phyloP scores from a whole-genome alignment of 129 eudicot genomes.

The Ambrosia artemisiifolia region DNA sequence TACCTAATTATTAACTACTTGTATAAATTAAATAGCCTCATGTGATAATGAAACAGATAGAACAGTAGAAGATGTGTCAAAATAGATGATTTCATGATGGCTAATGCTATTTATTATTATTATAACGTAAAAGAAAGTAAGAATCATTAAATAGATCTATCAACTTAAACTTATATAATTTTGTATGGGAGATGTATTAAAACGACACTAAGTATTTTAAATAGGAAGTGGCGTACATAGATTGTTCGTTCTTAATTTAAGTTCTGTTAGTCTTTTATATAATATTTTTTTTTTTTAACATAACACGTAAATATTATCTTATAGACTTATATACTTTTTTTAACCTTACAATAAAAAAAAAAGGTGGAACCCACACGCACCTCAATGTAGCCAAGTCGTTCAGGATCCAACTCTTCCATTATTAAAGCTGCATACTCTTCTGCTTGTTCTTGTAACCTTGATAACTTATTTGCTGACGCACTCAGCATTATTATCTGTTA shows the following conservation, averaged over 20 bases:
- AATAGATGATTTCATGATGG: not conserved
- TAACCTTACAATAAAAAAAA: slow-evolving; percentile 10
- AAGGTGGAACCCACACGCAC: slow-evolving; percentile 37
- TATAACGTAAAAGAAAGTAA: not conserved
- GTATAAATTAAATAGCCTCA: slow-evolving; percentile 10
- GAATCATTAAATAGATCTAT: slow-evolving; percentile 4
- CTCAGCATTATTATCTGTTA: slow-evolving; percentile 86
- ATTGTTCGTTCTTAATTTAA: not conserved
- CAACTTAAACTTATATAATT: slow-evolving; percentile 6
- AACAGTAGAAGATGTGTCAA: slow-evolving; percentile 8
- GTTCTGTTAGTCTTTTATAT: not conserved
- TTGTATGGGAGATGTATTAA: slow-evolving; percentile 1
- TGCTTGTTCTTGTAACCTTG: slow-evolving; percentile 93
- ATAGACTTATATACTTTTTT: not conserved
- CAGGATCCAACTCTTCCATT: slow-evolving; percentile 98
- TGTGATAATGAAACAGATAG: not conserved
- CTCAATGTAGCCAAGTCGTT: slow-evolving; percentile 96
- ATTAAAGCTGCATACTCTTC: slow-evolving; percentile 97
- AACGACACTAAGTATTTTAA: slow-evolving; percentile 20
- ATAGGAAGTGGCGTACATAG: not conserved
- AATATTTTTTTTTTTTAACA: not conserved
- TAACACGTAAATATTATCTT: not conserved
- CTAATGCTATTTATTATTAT: not conserved
- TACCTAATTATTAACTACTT: not conserved
- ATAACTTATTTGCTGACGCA: slow-evolving; percentile 92